These are phyloP conservation scores for Triticum monococcum DNA, from an alignment of 176 grass and related monocot genomes.

Conservation along the genomic window DNA sequence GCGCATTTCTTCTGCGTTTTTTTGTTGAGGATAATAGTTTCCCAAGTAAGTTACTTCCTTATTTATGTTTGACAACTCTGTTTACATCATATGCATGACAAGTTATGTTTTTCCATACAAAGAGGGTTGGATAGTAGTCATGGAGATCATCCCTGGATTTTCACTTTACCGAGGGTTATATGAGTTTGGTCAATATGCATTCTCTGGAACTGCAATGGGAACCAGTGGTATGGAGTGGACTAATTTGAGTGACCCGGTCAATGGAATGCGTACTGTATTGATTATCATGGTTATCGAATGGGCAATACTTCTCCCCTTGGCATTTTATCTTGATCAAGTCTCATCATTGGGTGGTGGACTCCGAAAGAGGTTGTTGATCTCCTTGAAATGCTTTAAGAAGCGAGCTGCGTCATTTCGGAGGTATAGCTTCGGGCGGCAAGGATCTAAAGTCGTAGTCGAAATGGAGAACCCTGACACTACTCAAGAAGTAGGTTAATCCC, in stretches of 20 bases:
- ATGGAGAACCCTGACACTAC: slow-evolving; percentile 58
- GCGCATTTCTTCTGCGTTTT: slow-evolving; percentile 58
- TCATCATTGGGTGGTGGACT: slow-evolving; percentile 45
- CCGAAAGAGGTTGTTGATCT: slow-evolving; percentile 46
- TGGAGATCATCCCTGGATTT: slow-evolving; percentile 91
- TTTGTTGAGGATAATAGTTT: slow-evolving; percentile 65
- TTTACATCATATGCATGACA: slow-evolving; percentile 19
- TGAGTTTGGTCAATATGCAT: slow-evolving; percentile 69
- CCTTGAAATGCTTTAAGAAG: slow-evolving; percentile 55
- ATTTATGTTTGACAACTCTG: slow-evolving; percentile 2
- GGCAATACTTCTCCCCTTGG: slow-evolving; percentile 56
- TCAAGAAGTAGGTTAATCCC: slow-evolving; percentile 62
- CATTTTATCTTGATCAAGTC: slow-evolving; percentile 68
- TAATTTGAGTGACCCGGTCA: slow-evolving; percentile 53
- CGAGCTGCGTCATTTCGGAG: slow-evolving; percentile 29
- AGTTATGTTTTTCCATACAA: slow-evolving; percentile 16
- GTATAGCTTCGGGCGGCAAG: slow-evolving; percentile 47
- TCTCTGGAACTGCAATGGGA: slow-evolving; percentile 45
- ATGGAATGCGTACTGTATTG: slow-evolving; percentile 67
- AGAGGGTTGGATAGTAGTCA: slow-evolving; percentile 80
- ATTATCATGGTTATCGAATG: slow-evolving; percentile 87
- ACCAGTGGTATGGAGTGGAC: slow-evolving; percentile 71
- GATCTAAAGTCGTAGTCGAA: slow-evolving; percentile 67
- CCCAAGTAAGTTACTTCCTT: slow-evolving; percentile 60
- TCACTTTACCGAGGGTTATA: slow-evolving; percentile 81